phyloP scores from a whole-genome alignment of 1,139 yeast species.

The Taphrina confusa region DNA sequence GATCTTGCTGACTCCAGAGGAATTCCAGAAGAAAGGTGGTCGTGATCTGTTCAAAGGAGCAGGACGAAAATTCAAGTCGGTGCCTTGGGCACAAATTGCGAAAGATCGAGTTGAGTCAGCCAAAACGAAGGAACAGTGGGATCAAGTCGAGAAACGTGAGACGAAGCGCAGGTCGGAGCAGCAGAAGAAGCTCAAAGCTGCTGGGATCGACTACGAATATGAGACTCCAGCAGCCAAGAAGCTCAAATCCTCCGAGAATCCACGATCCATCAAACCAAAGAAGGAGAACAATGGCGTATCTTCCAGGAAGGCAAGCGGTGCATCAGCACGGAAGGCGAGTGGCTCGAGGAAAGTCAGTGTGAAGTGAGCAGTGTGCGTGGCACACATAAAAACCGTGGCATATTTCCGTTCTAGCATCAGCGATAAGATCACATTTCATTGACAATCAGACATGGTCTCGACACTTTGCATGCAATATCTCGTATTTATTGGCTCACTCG shows the following conservation, averaged over 20 bases:
- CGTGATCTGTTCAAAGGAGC: constrained; percentile 59
- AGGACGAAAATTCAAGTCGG: constrained; percentile 57
- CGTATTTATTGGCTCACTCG: no score
- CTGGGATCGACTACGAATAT: constrained; percentile 54
- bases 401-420: neutral
- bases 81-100: constrained; percentile 64
- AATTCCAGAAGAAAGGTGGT: constrained; percentile 44
- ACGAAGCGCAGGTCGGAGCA: constrained; percentile 52
- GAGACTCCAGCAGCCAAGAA: constrained; percentile 34
- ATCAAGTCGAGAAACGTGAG: constrained; percentile 57
- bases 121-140: constrained; percentile 63
- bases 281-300: neutral
- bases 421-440: no score
- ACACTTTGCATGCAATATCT: no score
- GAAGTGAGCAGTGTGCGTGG: neutral
- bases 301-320: constrained; percentile 5
- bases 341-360: constrained; percentile 14
- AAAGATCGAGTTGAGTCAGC: constrained; percentile 59
- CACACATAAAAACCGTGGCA: neutral
- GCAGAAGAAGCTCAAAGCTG: constrained; percentile 53
- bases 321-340: constrained; percentile 3
- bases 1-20: constrained; percentile 54
- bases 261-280: constrained; percentile 8
- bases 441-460: no score
- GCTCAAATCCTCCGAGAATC: constrained; percentile 19